Base-by-base conservation (phyloP, 2,329 filamentous ascomycete species). In the Arthrobotrys sphaeroides region DNA sequence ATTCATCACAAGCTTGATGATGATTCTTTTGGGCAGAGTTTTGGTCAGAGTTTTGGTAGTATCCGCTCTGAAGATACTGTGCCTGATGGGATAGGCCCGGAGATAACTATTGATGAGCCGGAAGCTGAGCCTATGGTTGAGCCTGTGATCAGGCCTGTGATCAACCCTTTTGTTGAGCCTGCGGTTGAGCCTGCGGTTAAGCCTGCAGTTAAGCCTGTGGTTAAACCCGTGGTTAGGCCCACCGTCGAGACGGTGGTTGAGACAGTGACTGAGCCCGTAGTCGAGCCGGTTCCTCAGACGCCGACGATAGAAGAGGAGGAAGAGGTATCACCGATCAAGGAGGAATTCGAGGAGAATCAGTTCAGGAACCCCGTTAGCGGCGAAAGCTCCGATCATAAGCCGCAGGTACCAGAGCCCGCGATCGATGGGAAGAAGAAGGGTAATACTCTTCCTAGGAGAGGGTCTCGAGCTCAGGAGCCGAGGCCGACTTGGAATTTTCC, bases 321-420 rank as follows among this genome's bases (percentile, higher is more conserved):
- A 24, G 62, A 55, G 45, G 72, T 75, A 10, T 75, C 72, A 10
- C 72, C 72, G 22, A 53, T 75, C 6, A 75, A 65, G 33, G 72
- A 75, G 5, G 57, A 62, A 6, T 74, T 57, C 59, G 69, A 61
- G 28, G 62, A 68, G 7, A 40, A 24, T 12, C 13, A 22, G 3
- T 65, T 64, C 36, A 47, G 60, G 18, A 45, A 59, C 36, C 51
- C 68, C 4, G 24, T 47, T n/a, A 60, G 60, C 18, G 57, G 72
- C 28, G 57, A 64, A 18, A 26, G 40, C 10, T 22, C 24, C 6
- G 42, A 51, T 24, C n/a, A 62, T 6, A 18, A 24, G 7, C 10
- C 45, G 18, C 57, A 69, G n/a, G 49, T 42, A 31, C 40, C 57
- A 7, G 45, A 68, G 9, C 24, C 64, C 59, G 45, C 18, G 9